These are phyloP conservation scores for Phytophthora fragariaefolia DNA, from an alignment of 352 stramenopile genomes.

Conservation along the genomic window DNA sequence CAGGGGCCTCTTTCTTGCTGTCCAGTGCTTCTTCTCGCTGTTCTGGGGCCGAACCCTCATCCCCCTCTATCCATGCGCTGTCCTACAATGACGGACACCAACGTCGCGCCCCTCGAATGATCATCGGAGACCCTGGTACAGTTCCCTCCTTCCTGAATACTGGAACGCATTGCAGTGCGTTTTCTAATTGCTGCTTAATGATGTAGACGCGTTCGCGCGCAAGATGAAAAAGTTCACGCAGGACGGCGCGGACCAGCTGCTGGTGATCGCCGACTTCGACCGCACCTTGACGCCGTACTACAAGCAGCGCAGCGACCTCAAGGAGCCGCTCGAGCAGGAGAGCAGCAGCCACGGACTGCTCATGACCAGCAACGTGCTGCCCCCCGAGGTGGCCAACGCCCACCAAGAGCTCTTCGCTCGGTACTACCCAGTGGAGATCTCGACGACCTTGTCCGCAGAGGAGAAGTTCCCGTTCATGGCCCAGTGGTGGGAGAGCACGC, in stretches of 20 bases:
- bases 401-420: conserved; percentile 59
- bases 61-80: conserved; percentile 20
- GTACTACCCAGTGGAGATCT: conserved; percentile 79
- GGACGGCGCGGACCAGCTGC: conserved; percentile 64
- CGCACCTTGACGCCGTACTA: conserved; percentile 71
- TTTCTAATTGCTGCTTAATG: background rate
- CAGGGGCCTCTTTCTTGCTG: conserved; percentile 11
- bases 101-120: conserved; percentile 30
- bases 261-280: conserved; percentile 84
- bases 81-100: conserved; percentile 28
- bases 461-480: conserved; percentile 77
- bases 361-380: conserved; percentile 32
- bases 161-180: background rate
- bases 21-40: conserved; percentile 3
- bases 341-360: conserved; percentile 38
- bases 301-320: conserved; percentile 22
- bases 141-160: background rate
- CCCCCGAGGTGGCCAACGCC: conserved; percentile 22
- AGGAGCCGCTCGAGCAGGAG: conserved; percentile 20
- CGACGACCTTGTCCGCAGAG: conserved; percentile 48
- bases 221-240: conserved; percentile 78
- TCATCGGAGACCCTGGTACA: conserved; percentile 29
- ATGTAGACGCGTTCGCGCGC: conserved; percentile 64
- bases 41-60: background rate
- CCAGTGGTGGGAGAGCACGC: conserved; percentile 60